Evolutionary conservation across 208 protist species (phyloP).

Genomic region (Leptomonas seymouri): DNA sequence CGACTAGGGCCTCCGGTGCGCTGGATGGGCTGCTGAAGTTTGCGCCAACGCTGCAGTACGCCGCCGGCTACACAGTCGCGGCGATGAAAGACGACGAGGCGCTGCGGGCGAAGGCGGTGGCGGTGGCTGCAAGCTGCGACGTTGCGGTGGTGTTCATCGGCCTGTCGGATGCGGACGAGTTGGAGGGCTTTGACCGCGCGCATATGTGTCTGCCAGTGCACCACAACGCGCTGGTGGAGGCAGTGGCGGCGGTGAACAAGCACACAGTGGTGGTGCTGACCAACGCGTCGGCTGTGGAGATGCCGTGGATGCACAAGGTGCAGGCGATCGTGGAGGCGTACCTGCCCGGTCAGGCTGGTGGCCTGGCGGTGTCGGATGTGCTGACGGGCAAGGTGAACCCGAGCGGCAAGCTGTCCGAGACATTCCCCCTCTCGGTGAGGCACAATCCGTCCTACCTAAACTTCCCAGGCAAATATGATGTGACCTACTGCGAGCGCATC

Average conservation of each 20-base stretch:
- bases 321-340: constrained; percentile 21
- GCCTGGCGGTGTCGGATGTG: constrained; percentile 1
- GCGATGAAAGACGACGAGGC: not conserved
- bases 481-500: constrained; percentile 16
- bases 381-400: constrained; percentile 19
- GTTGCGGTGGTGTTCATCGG: constrained; percentile 16
- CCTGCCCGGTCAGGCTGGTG: constrained; percentile 16
- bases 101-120: constrained; percentile 18
- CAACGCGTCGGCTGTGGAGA: constrained; percentile 13
- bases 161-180: constrained; percentile 10
- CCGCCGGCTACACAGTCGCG: constrained; percentile 5
- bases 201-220: constrained; percentile 15
- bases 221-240: constrained; percentile 21
- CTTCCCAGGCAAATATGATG: constrained; percentile 12
- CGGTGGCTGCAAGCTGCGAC: constrained; percentile 14
- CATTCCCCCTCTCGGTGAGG: not conserved
- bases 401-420: constrained; percentile 14
- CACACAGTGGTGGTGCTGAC: constrained; percentile 16
- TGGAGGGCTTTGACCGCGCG: constrained; percentile 17
- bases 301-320: constrained; percentile 14
- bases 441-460: constrained; percentile 2
- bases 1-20: constrained; percentile 5
- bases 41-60: constrained; percentile 10
- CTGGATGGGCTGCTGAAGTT: constrained; percentile 20
- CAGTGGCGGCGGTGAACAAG: constrained; percentile 14